These are phyloP conservation scores for Mycena sanguinolenta DNA, from an alignment of 768 basidiomycete genomes.

Conservation along the genomic window DNA sequence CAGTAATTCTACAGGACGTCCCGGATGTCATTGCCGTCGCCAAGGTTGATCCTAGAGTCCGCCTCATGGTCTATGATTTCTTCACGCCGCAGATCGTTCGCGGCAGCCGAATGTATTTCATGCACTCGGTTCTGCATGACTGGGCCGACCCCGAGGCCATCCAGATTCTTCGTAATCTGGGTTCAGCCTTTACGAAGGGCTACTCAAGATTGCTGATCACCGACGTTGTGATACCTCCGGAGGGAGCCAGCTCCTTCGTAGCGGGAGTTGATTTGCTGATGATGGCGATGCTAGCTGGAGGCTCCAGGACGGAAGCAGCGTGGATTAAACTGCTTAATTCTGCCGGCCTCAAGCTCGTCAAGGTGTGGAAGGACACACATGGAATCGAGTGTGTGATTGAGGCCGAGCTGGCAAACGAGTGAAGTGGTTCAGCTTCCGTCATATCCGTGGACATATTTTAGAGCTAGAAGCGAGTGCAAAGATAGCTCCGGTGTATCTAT, in stretches of 20 bases:
- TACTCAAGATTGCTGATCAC: background rate
- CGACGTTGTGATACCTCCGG: background rate
- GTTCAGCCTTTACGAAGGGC: background rate
- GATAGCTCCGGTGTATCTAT: too few species aligned
- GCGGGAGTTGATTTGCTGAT: background rate
- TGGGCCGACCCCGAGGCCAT: background rate
- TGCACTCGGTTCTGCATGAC: background rate
- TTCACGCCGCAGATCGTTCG: background rate
- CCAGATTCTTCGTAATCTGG: background rate
- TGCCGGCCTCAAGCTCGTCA: background rate
- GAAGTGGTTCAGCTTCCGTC: background rate
- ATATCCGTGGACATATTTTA: too few species aligned
- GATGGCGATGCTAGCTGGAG: background rate
- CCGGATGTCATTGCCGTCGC: background rate
- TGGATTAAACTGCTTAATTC: background rate
- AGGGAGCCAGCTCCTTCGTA: background rate
- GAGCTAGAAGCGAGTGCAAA: too few species aligned
- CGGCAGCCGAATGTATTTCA: background rate
- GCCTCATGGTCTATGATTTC: background rate
- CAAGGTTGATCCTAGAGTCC: background rate
- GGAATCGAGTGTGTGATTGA: constrained; percentile 1
- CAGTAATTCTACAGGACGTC: background rate
- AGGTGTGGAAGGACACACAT: background rate
- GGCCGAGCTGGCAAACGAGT: background rate
- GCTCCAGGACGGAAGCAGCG: background rate